phyloP scores from a whole-genome alignment of 257 asterid genomes.

The Ocimum tenuiflorum region DNA sequence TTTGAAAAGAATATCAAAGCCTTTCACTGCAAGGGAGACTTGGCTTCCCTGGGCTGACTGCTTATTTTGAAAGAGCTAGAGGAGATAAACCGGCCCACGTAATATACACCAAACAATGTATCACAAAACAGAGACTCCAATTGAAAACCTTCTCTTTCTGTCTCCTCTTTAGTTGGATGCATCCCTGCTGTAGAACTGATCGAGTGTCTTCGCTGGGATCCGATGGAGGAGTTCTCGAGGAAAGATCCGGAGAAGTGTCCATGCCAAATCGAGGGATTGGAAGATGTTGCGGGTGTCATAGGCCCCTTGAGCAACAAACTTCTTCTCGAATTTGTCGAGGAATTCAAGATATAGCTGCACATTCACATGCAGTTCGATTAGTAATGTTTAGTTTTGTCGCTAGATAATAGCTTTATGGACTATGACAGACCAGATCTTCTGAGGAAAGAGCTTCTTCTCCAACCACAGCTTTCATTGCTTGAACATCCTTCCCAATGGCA shows the following conservation, averaged over 20 bases:
- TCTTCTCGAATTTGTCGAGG: constrained; percentile 82
- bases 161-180: constrained; percentile 43
- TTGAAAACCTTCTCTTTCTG: constrained; percentile 10
- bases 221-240: constrained; percentile 98
- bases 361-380: neutral
- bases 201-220: constrained; percentile 97
- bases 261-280: constrained; percentile 95
- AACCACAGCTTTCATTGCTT: constrained; percentile 86
- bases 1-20: constrained; percentile 33
- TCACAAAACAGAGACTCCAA: constrained; percentile 24
- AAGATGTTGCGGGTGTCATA: constrained; percentile 81
- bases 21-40: constrained; percentile 30
- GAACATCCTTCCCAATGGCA: constrained; percentile 83
- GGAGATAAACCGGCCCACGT: constrained; percentile 29
- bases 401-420: neutral
- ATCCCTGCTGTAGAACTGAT: constrained; percentile 81
- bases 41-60: constrained; percentile 30
- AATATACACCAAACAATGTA: constrained; percentile 26
- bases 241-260: constrained; percentile 96
- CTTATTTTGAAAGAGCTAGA: constrained; percentile 43
- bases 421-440: constrained; percentile 62
- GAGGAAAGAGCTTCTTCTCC: constrained; percentile 91
- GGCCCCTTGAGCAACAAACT: constrained; percentile 71
- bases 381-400: constrained; percentile 3
- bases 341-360: constrained; percentile 69